Base-by-base conservation (phyloP, 305 asterid genomes). In the Plantago coronopus region DNA sequence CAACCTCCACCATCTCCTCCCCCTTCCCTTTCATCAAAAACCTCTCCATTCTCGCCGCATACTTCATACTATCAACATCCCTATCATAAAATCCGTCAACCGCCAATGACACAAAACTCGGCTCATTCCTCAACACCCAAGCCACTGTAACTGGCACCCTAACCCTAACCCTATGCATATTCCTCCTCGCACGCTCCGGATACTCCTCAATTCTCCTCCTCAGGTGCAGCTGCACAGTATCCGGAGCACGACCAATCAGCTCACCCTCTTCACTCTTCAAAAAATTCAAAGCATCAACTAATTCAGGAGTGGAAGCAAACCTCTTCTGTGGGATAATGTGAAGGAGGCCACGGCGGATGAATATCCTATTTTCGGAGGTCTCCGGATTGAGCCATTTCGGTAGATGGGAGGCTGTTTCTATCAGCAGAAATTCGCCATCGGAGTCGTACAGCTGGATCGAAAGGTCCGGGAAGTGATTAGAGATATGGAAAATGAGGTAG, bases 371-470 rank as follows among this genome's bases (percentile, higher is more conserved):
- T 12, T 57, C 45, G 42, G 95, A 75, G 8, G 84, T 82, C 10
- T 91, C 95, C 13, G 98, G 98, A 63, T 81, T 81, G 62, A 88
- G 71, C 98, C 98, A 88, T 40, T 81, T 76, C 0, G 96, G 98
- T 60, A 91, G 89, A 66, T 86, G 89, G 74, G 78, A 91, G 27
- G 98, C 98, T 7, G 91, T 64, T 71, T 91, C 96, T 17, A 88
- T 88, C 37, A 91, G 48, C 9, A 91, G 76, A 60, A 91, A 91
- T 54, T 88, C 91, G 20, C 98, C 96, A 61, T 91, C 98, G 4
- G 86, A 77, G 48, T 91, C 96, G 79, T 83, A 77, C 2, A 88
- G 86, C 17, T 83, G 76, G 68, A 91, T 75, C 31, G 98, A 86
- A 46, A 86, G 74, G 55, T 76, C 57, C 15, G 82, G 83, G 72